Base-by-base conservation (phyloP, 139 green algal species). In the Monoraphidium neglectum region DNA sequence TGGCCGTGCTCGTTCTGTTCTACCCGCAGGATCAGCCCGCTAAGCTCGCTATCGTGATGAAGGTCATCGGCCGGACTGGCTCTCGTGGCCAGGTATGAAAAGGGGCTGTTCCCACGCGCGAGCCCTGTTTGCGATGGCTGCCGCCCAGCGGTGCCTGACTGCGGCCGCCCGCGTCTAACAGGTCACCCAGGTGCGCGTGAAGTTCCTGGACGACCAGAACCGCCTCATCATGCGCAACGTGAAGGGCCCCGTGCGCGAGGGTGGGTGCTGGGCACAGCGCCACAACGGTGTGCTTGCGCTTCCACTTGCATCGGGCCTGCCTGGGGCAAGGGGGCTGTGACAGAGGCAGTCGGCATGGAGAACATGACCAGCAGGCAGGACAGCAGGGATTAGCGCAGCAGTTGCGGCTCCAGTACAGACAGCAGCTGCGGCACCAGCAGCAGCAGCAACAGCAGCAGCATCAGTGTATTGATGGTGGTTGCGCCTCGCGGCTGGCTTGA, bases 141-240 rank as follows among this genome's bases (percentile, higher is more conserved):
- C n/a, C n/a, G n/a, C n/a, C n/a, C n/a, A n/a, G n/a, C n/a, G n/a
- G n/a, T n/a, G n/a, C n/a, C n/a, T n/a, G n/a, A n/a, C n/a, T n/a
- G n/a, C n/a, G 18, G n/a, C n/a, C n/a, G n/a, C n/a, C n/a, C n/a
- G n/a, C n/a, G 13, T 57, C 0, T 36, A 46, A 54, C 77, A 98
- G 93, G 97, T 99, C 23, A 99, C 97, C 53, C 97, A 99, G 86
- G 97, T 99, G 15, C 94, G 97, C 76, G 97, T 99, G 4, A 99
- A 98, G 87, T 99, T 99, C 87, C 79, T 99, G 72, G 95, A 99
- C 76, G 95, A 99, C 83, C 90, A 98, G 83, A 95, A 97, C 86
- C 93, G 97, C 51, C 88, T 97, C 47, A 99, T 99, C 85, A 99
- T 99, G 96, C 87, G 97, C 61, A 99, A 99, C 83, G 97, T 99